Conservation (phyloP, 1,284 basidiomycete genomes). For the Sanghuangporus baumii region DNA sequence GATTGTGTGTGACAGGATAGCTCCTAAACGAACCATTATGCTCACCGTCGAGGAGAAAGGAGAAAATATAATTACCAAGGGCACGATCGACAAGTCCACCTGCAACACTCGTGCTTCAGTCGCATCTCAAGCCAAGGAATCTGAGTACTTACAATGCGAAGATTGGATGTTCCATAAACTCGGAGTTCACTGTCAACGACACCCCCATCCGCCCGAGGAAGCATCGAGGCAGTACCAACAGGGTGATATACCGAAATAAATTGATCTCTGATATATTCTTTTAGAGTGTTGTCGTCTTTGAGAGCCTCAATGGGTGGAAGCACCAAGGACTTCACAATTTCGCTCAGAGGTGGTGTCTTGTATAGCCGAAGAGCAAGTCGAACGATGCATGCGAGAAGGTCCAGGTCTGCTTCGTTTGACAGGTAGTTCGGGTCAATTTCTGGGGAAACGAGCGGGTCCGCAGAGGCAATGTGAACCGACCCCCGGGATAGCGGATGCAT, state of each 20-base stretch:
- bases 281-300: background rate
- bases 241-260: slow-evolving; percentile 17
- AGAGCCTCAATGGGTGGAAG: slow-evolving; percentile 1
- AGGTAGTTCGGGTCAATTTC: slow-evolving; percentile 20
- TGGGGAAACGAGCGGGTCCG: slow-evolving; percentile 18
- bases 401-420: slow-evolving; percentile 16
- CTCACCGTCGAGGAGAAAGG: no score
- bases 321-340: slow-evolving; percentile 1
- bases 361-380: slow-evolving; percentile 15
- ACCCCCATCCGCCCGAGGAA: slow-evolving; percentile 43
- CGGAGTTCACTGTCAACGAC: slow-evolving; percentile 44
- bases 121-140: background rate
- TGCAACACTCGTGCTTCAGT: background rate
- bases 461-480: slow-evolving; percentile 18
- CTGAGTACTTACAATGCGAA: slow-evolving; percentile 7
- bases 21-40: background rate
- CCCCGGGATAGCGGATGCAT: slow-evolving; percentile 22
- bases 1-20: slow-evolving; percentile 11
- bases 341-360: slow-evolving; percentile 1
- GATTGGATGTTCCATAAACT: slow-evolving; percentile 22
- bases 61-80: background rate
- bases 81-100: background rate
- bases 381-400: slow-evolving; percentile 16
- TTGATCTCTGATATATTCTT: slow-evolving; percentile 1
- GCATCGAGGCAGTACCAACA: slow-evolving; percentile 42